phyloP scores from a whole-genome alignment of 257 asterid species.

The Leptodermis oblonga region DNA sequence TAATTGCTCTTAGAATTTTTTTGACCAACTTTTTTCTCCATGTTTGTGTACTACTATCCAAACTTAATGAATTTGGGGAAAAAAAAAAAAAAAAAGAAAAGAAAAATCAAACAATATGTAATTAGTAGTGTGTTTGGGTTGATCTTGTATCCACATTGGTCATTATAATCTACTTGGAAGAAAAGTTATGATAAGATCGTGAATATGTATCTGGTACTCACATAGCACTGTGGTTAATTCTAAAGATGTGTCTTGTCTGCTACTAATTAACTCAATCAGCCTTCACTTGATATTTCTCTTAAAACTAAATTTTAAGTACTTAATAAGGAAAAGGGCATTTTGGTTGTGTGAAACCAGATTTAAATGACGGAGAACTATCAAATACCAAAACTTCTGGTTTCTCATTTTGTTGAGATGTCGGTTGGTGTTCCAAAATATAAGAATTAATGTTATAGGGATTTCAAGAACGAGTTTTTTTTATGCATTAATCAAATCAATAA shows the following conservation, averaged over 20 bases:
- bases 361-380: not conserved
- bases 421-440: not conserved
- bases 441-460: not conserved
- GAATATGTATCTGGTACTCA: not conserved
- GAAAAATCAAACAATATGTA: not conserved
- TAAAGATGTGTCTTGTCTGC: not conserved
- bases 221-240: not conserved
- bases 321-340: not conserved
- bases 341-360: not conserved
- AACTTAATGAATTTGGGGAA: not conserved
- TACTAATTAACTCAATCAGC: not conserved
- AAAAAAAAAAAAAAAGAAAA: too few relatives aligned
- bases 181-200: not conserved
- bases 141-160: not conserved
- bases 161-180: not conserved
- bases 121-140: not conserved
- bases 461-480: not conserved
- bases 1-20: constrained; percentile 8
- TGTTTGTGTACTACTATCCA: not conserved
- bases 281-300: not conserved
- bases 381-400: not conserved
- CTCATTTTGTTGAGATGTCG: not conserved
- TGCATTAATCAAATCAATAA: not conserved
- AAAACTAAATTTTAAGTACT: not conserved
- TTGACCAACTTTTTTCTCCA: not conserved